Percentiles rank a stretch among this genome's conserved stretches.
Evolutionary conservation across 106 monocot genomes (phyloP).

Genomic region (Apostasia shenzhenica): DNA sequence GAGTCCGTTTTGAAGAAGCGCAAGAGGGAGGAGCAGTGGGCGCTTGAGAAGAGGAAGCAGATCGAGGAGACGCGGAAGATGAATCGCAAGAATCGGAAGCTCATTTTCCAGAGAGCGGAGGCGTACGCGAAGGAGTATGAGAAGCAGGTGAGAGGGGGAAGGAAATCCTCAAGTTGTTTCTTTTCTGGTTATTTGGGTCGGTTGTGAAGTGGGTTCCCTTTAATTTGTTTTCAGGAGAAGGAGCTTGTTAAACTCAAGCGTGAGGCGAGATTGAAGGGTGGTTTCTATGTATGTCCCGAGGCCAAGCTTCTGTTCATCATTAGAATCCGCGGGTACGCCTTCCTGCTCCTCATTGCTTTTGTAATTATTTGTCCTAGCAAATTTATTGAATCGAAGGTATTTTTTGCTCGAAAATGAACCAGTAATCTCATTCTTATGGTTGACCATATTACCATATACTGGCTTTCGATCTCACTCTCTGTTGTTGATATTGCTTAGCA

Average conservation of each 20-base stretch:
- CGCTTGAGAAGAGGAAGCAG: conserved; percentile 34
- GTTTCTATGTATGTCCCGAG: conserved; percentile 63
- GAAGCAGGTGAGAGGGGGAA: conserved; percentile 22
- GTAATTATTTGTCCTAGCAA: too few relatives aligned
- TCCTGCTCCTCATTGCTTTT: not conserved
- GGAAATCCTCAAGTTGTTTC: not conserved
- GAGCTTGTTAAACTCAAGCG: conserved; percentile 59
- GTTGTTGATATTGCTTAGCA: conserved; percentile 6
- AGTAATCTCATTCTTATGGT: not conserved
- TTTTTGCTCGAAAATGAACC: too few relatives aligned
- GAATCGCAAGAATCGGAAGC: conserved; percentile 37
- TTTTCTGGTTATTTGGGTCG: not conserved
- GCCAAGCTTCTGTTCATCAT: conserved; percentile 65
- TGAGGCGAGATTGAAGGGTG: conserved; percentile 59
- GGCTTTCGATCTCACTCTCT: not conserved
- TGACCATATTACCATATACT: not conserved
- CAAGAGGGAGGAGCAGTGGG: conserved; percentile 60
- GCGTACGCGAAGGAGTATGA: conserved; percentile 59
- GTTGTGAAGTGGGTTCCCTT: not conserved
- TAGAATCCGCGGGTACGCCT: conserved; percentile 23
- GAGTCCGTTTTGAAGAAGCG: conserved; percentile 77
- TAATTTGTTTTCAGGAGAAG: conserved; percentile 30
- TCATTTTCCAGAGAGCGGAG: conserved; percentile 44
- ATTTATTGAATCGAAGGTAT: too few relatives aligned
- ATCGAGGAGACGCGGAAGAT: conserved; percentile 37